These are phyloP conservation scores for Talaromyces sp. DNA, from an alignment of 2,329 filamentous ascomycete genomes.

Conservation along the genomic window DNA sequence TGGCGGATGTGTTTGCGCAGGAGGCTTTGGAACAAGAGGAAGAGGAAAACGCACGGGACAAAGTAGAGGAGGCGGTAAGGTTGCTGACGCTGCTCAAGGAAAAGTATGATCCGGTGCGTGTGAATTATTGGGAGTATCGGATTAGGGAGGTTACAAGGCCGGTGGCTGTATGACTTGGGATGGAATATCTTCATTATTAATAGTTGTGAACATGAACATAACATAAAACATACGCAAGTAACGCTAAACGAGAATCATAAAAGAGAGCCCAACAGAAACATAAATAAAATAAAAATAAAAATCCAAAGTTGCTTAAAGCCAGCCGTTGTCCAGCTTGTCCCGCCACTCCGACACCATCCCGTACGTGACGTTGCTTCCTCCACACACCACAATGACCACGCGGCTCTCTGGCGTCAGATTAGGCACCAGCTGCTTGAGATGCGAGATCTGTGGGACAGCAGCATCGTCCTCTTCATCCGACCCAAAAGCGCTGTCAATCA, in stretches of 20 bases:
- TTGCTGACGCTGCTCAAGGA: conserved; percentile 70
- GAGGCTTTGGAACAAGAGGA: conserved; percentile 39
- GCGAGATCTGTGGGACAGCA: conserved; percentile 18
- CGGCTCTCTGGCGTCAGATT: conserved; percentile 62
- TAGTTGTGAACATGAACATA: background rate
- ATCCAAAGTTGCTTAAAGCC: conserved; percentile 17
- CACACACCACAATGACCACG: conserved; percentile 81
- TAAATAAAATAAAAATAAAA: background rate
- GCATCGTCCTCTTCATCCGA: conserved; percentile 6
- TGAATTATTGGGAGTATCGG: conserved; percentile 87
- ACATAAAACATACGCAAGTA: background rate
- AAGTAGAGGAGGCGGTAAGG: conserved; percentile 52
- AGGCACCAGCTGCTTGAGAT: conserved; percentile 58
- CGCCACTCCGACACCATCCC: conserved; percentile 57
- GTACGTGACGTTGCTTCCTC: conserved; percentile 64
- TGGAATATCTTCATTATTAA: background rate
- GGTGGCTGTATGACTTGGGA: background rate
- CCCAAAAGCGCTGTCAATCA: conserved; percentile 3
- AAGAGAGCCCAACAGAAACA: background rate
- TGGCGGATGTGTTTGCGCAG: conserved; percentile 42
- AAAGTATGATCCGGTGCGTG: conserved; percentile 86
- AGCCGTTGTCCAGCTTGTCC: conserved; percentile 38
- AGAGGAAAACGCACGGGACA: background rate
- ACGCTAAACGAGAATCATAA: background rate
- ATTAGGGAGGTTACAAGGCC: conserved; percentile 33